These are phyloP conservation scores for Lactarius hengduanensis DNA, from an alignment of 768 basidiomycete genomes.

Conservation along the genomic window DNA sequence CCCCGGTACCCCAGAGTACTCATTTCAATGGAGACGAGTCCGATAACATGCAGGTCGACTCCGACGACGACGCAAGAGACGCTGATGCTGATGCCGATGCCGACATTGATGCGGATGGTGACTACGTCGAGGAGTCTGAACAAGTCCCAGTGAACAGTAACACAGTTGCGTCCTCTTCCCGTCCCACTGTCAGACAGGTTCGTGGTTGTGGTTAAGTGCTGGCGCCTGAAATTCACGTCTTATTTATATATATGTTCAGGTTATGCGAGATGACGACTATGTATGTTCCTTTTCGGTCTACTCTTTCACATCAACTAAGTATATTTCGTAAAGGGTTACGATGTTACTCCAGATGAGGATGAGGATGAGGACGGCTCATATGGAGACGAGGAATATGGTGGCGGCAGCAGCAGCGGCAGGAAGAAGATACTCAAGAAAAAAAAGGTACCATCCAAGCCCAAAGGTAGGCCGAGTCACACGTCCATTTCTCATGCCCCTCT, in stretches of 20 bases:
- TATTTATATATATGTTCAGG: constrained; percentile 31
- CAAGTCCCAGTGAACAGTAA: constrained; percentile 40
- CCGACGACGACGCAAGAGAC: constrained; percentile 41
- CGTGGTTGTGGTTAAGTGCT: constrained; percentile 29
- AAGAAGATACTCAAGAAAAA: constrained; percentile 71
- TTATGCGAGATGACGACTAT: constrained; percentile 44
- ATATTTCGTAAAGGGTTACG: constrained; percentile 51
- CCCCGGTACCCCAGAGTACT: constrained; percentile 35
- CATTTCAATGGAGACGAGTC: constrained; percentile 48
- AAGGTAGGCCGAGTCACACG: constrained; percentile 44
- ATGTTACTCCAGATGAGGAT: constrained; percentile 50
- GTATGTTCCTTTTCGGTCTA: constrained; percentile 43
- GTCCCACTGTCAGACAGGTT: constrained; percentile 35
- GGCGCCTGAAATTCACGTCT: constrained; percentile 19
- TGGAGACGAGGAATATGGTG: constrained; percentile 69
- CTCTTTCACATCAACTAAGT: constrained; percentile 29
- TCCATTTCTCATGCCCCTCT: constrained; percentile 26
- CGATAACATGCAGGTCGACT: constrained; percentile 72
- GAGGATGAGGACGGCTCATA: constrained; percentile 75
- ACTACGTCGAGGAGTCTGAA: constrained; percentile 49
- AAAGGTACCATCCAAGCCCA: constrained; percentile 57
- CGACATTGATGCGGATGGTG: constrained; percentile 65
- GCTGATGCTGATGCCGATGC: constrained; percentile 49
- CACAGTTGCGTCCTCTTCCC: constrained; percentile 42
- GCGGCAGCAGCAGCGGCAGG: constrained; percentile 41